Conservation (phyloP, 441 rosid genomes). For the Gossypium schwendimanii region DNA sequence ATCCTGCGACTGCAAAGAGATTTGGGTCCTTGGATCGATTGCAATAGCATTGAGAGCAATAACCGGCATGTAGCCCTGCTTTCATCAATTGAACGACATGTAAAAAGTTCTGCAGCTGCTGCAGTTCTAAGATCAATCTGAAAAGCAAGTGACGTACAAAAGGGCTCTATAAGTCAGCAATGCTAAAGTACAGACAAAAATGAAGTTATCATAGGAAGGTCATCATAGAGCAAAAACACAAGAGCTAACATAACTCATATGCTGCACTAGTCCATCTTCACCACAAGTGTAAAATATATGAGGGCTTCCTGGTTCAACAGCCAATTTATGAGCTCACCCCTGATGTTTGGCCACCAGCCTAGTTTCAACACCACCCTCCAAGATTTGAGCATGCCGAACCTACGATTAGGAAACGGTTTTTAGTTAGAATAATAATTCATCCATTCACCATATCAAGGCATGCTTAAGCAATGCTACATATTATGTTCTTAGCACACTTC, state of each 20-base stretch:
- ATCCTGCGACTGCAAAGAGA: conserved; percentile 75
- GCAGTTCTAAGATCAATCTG: conserved; percentile 82
- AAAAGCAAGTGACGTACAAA: conserved; percentile 22
- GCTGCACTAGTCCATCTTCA: conserved; percentile 89
- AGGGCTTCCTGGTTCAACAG: conserved; percentile 89
- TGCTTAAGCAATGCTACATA: background rate
- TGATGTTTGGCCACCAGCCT: conserved; percentile 50
- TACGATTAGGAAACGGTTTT: conserved; percentile 15
- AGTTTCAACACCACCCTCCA: conserved; percentile 63
- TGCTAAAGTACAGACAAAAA: too few relatives aligned
- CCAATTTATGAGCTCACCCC: conserved; percentile 69
- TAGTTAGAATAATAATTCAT: background rate
- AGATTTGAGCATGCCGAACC: conserved; percentile 72
- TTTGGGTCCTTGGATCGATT: conserved; percentile 77
- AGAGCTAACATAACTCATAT: conserved; percentile 40
- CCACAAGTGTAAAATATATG: conserved; percentile 75
- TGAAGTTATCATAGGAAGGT: too few relatives aligned
- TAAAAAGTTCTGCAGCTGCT: conserved; percentile 60
- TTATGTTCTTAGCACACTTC: background rate
- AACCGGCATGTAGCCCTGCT: conserved; percentile 25
- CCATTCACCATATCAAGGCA: background rate
- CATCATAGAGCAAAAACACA: background rate
- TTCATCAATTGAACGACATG: conserved; percentile 39
- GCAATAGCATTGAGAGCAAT: conserved; percentile 62
- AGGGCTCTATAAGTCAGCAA: background rate